Percentiles rank a stretch among this genome's conserved stretches.
Conservation (phyloP, 2,329 filamentous ascomycete genomes). For the Proliferodiscus dingleyae region DNA sequence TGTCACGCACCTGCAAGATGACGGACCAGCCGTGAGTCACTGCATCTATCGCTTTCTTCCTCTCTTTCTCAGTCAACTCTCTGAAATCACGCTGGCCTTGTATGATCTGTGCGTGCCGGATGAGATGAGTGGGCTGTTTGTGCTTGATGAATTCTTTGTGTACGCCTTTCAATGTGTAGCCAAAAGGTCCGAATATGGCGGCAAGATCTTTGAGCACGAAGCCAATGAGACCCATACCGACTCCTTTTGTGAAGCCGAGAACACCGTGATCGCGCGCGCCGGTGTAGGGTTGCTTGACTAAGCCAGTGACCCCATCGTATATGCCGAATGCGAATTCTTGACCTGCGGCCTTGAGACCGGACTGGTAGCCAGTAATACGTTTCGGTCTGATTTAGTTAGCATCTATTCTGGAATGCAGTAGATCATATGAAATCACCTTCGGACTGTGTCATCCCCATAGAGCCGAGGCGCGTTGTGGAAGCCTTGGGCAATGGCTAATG, state of each 20-base stretch:
- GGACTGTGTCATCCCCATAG: constrained; percentile 66
- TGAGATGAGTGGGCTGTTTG: constrained; percentile 46
- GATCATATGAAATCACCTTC: constrained; percentile 27
- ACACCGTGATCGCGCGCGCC: constrained; percentile 52
- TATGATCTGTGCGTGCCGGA: constrained; percentile 53
- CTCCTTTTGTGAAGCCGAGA: constrained; percentile 46
- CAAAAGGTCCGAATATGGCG: constrained; percentile 54
- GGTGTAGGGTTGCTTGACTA: constrained; percentile 54
- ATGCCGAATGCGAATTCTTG: constrained; percentile 59
- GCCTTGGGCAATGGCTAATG: constrained; percentile 59
- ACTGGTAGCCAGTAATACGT: constrained; percentile 60
- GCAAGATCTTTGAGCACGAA: constrained; percentile 61
- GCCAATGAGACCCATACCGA: constrained; percentile 59
- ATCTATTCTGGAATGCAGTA: neutral
- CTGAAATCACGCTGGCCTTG: constrained; percentile 49
- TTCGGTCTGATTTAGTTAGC: constrained; percentile 40
- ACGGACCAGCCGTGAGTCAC: constrained; percentile 40
- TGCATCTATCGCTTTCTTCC: constrained; percentile 27
- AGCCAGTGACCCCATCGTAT: constrained; percentile 60
- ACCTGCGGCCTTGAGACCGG: constrained; percentile 56
- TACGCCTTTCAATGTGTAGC: constrained; percentile 60
- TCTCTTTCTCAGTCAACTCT: constrained; percentile 32
- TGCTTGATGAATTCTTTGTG: constrained; percentile 53
- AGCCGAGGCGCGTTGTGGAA: constrained; percentile 67
- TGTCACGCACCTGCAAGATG: constrained; percentile 37